Conservation (phyloP, 2,329 filamentous ascomycete genomes). For the Penicillium sp. region DNA sequence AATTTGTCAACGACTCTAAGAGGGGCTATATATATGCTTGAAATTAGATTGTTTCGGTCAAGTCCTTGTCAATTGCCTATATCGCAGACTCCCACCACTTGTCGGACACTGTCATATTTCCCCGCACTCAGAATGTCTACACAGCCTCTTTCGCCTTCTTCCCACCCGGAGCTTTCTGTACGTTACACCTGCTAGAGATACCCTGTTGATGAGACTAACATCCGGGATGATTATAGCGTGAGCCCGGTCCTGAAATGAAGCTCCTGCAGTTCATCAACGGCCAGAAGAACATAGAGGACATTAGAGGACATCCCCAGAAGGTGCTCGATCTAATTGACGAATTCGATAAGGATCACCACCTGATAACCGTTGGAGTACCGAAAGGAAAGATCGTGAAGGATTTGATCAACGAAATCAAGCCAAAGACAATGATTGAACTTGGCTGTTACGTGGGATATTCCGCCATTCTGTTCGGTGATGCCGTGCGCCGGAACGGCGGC, state of each 20-base stretch:
- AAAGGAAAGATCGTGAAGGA: conserved; percentile 69
- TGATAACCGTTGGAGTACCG: conserved; percentile 75
- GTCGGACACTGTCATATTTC: background rate
- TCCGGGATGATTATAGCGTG: conserved; percentile 24
- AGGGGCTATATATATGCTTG: background rate
- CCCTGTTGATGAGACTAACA: background rate
- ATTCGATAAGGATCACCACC: conserved; percentile 61
- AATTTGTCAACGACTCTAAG: too few species aligned
- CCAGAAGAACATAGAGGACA: conserved; percentile 57
- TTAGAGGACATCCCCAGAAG: conserved; percentile 60
- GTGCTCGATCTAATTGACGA: conserved; percentile 68
- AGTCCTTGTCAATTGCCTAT: background rate
- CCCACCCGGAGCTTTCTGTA: conserved; percentile 9
- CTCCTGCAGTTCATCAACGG: conserved; percentile 65
- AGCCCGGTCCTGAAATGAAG: conserved; percentile 70
- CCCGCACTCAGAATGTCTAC: conserved; percentile 7
- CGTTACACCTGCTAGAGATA: background rate
- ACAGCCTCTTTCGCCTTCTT: background rate
- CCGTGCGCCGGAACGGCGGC: conserved; percentile 60
- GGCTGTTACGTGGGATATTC: conserved; percentile 82
- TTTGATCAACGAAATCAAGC: conserved; percentile 63
- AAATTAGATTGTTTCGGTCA: background rate
- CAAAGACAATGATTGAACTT: conserved; percentile 68
- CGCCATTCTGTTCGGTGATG: conserved; percentile 67
- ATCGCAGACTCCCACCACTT: background rate